Percentiles rank a stretch among this genome's conserved stretches.
These are phyloP conservation scores for Dendrobium nobile DNA, from an alignment of 106 monocot genomes.

Conservation along the genomic window DNA sequence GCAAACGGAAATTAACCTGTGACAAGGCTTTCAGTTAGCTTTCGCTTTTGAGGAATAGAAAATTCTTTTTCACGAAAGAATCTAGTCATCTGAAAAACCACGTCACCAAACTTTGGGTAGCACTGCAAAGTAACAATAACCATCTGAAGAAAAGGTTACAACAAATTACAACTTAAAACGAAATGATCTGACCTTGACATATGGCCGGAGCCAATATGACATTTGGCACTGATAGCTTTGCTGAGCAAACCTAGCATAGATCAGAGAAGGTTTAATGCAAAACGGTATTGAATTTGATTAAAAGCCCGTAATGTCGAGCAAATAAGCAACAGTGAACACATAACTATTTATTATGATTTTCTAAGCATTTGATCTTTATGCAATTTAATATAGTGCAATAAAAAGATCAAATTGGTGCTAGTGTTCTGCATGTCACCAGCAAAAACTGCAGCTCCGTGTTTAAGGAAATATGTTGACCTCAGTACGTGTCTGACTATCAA, in stretches of 20 bases:
- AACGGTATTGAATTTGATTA: not conserved
- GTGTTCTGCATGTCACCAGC: too few relatives aligned
- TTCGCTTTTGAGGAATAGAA: slow-evolving; percentile 24
- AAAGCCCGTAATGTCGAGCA: not conserved
- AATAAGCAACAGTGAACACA: not conserved
- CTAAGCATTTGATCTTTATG: not conserved
- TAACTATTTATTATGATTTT: not conserved
- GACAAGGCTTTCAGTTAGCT: slow-evolving; percentile 19
- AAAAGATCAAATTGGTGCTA: not conserved
- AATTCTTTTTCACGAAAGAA: slow-evolving; percentile 67
- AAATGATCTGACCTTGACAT: slow-evolving; percentile 53
- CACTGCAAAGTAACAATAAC: slow-evolving; percentile 45
- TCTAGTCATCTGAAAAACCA: slow-evolving; percentile 56
- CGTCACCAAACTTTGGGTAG: slow-evolving; percentile 78
- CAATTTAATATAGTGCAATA: not conserved
- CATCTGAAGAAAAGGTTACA: slow-evolving; percentile 7
- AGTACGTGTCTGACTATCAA: too few relatives aligned
- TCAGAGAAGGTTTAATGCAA: not conserved
- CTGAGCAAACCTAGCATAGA: slow-evolving; percentile 55
- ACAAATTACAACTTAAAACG: slow-evolving; percentile 5
- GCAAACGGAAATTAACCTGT: slow-evolving; percentile 21
- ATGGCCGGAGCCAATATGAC: slow-evolving; percentile 84
- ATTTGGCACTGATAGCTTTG: slow-evolving; percentile 69
- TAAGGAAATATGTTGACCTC: too few relatives aligned
- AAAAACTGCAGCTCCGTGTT: too few relatives aligned